phyloP scores from a whole-genome alignment of 805 yeast species.

The Zygotorulaspora florentina region DNA sequence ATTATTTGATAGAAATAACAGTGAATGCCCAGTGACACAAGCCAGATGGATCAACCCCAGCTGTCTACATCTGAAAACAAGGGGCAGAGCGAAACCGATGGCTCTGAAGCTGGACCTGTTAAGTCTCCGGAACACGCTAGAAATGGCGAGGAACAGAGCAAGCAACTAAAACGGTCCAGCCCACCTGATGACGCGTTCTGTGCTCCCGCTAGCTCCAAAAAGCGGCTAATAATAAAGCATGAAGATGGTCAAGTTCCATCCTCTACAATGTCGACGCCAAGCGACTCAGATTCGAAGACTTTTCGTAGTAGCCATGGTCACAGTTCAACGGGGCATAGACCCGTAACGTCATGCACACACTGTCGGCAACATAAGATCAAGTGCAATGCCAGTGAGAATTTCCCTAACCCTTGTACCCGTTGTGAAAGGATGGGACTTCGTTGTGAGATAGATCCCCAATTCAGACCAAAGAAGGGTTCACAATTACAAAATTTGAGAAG shows the following conservation, averaged over 20 bases:
- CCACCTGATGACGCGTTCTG: background rate
- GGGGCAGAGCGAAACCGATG: too few relatives aligned
- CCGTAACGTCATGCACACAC: constrained; percentile 89
- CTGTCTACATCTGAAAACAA: too few relatives aligned
- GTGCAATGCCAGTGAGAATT: constrained; percentile 83
- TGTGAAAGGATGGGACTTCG: constrained; percentile 74
- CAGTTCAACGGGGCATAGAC: constrained; percentile 57
- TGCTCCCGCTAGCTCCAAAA: constrained; percentile 4
- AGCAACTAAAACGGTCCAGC: too few relatives aligned
- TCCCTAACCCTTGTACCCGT: constrained; percentile 76
- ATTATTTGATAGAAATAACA: too few relatives aligned
- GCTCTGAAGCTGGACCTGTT: too few relatives aligned
- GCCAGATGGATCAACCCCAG: too few relatives aligned
- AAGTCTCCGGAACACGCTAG: too few relatives aligned
- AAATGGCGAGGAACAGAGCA: too few relatives aligned
- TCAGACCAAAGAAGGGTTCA: constrained; percentile 86
- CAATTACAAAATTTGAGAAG: constrained; percentile 80
- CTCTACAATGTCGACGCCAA: constrained; percentile 1
- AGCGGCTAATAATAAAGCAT: constrained; percentile 8
- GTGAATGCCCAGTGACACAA: too few relatives aligned
- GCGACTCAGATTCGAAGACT: constrained; percentile 1
- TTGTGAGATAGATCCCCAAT: constrained; percentile 89
- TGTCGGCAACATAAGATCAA: constrained; percentile 93
- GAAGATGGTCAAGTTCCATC: constrained; percentile 6
- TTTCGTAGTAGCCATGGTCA: constrained; percentile 4